Base-by-base conservation (phyloP, 2,329 filamentous ascomycete species). In the Alternaria longipes region DNA sequence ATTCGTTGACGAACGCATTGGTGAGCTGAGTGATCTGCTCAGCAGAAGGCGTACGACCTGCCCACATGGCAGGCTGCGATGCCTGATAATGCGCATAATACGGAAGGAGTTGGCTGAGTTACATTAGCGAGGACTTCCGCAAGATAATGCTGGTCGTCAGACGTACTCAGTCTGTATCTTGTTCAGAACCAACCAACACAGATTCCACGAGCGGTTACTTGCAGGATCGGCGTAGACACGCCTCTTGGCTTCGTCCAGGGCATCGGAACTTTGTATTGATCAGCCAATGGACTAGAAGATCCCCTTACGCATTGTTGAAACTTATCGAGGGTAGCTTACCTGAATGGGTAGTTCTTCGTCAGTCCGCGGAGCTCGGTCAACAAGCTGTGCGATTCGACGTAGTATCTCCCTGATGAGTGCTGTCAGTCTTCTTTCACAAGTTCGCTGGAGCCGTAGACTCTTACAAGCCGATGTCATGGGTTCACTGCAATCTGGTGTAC, bases 121-220 rank as follows among this genome's bases (percentile, higher is more conserved):
- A 7, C 9, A n/a, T 60, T 73, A 47, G 70, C 64, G 58, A 30
- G 40, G 24, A 41, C 26, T 30, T 12, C 16, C 5, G 14, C 5
- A 50, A 50, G 1, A 0, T 26, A 7, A 1, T 18, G 46, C 16
- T 12, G 9, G n/a, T 22, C 20, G 46, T 20, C 11, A 40, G 18
- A 82, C 86, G 77, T 80, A 90, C 88, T 89, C 87, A 57, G 87
- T 85, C 22, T 84, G 82, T 52, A 92, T 88, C 76, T 91, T 91
- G 42, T 80, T 80, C 9, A 93, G 79, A 32, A 90, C 87, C 46
- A 93, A 80, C 90, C 90, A 93, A 42, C 89, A 90, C 68, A 90
- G 82, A 73, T 93, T 93, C 90, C 91, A 93, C 73, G 89, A 92
- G 24, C 88, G 84, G 68, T 88, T 88, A 65, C 88, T 90, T 18